Base-by-base conservation (phyloP, 2,329 filamentous ascomycete genomes). In the Trichoderma aggressivum region DNA sequence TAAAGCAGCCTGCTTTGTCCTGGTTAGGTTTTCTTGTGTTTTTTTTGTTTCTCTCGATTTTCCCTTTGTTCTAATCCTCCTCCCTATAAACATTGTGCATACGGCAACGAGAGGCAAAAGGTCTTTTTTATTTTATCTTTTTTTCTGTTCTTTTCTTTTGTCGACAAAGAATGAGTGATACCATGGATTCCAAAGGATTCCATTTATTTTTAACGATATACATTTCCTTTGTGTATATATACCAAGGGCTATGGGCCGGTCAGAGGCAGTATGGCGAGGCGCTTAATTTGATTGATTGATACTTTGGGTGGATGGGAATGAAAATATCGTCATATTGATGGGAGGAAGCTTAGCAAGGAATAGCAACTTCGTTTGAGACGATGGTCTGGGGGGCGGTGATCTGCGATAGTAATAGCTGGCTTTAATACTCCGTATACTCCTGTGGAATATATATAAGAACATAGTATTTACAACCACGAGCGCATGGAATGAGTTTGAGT, bases 151-250 rank as follows among this genome's bases (percentile, higher is more conserved):
- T 3, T 58, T 50, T 36, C 64, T 32, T 59, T 55, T 59, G 67
- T 62, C 12, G 50, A 28, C 53, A 64, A 70, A 70, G 65, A 69
- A 60, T 61, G 65, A 69, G 56, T 69, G 65, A 69, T 69, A 69
- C 65, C 65, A 69, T 69, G 65, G 26, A 36, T 53, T 18, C n/a
- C 30, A 21, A 53, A 26, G 5, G 2, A 39, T n/a, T 53, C 28
- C 39, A 36, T 69, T 58, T 53, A 21, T 64, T 68, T 28, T 21
- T 53, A 69, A 69, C 65, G 65, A 60, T 61, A 53, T 60, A 28
- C 21, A 61, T 68, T 60, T 59, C 59, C 65, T 56, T 68, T 68
- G 47, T 61, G 65, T 69, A 28, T 60, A 50, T 69, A 69, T 69
- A 69, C 65, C 56, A 61, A 53, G 56, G 56, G 36, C 56, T 50